Evolutionary conservation across 768 basidiomycete species (phyloP).

Genomic region (Russula brevipes): DNA sequence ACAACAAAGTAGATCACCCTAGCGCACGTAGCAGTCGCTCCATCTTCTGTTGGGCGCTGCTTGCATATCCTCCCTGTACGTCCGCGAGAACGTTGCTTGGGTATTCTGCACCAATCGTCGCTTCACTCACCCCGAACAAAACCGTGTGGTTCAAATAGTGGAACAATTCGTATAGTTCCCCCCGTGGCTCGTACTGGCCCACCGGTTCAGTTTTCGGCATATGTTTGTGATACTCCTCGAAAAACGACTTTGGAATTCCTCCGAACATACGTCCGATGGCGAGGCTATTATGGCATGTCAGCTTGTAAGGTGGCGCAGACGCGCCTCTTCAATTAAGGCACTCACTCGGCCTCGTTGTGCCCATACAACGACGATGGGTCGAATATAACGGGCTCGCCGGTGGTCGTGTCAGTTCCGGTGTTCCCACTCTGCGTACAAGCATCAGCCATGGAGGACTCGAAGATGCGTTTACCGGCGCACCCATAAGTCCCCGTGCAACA

Average conservation of each 20-base stretch:
- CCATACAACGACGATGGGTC: constrained; percentile 79
- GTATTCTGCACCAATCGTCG: background rate
- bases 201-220: constrained; percentile 61
- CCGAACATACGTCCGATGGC: constrained; percentile 77
- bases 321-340: background rate
- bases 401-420: constrained; percentile 51
- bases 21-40: constrained; percentile 39
- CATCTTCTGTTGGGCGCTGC: constrained; percentile 48
- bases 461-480: constrained; percentile 35
- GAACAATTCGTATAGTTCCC: constrained; percentile 67
- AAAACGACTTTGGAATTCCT: constrained; percentile 62
- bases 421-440: constrained; percentile 57
- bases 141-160: constrained; percentile 81
- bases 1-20: constrained; percentile 4
- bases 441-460: background rate
- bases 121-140: constrained; percentile 61
- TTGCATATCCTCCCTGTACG: constrained; percentile 46
- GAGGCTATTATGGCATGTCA: constrained; percentile 41
- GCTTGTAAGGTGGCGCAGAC: background rate
- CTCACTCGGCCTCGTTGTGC: constrained; percentile 79
- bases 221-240: constrained; percentile 57
- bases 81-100: background rate
- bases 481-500: constrained; percentile 80
- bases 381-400: constrained; percentile 61
- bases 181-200: constrained; percentile 58